Evolutionary conservation across 164 flowering plant species (phyloP), one percentile per base, ranked within the genome.

Genomic region (Pachysandra terminalis): DNA sequence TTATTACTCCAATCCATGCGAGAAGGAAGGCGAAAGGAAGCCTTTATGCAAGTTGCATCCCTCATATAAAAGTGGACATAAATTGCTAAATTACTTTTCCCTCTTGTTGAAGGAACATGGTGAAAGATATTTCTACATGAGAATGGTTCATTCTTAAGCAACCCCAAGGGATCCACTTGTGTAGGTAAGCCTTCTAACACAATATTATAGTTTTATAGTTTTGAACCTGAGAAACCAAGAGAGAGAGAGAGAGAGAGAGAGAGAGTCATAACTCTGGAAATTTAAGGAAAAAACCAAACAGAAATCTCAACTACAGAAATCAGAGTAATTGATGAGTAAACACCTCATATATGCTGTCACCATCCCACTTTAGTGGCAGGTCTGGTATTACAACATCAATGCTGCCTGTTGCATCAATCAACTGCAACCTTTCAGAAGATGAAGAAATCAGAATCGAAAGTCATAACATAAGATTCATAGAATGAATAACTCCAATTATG

Each of bases 371-470:
- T 51, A 84, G 78, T 69, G 87, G 81, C 72, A 92, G 84, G 61
- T 89, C 89, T 37, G 89, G 87, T 65, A 88, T 61, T 13, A 90
- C 74, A 71, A 80, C 85, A 75, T 95, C 94, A 75, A 92, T 78
- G 66, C 83, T 72, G n/a, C 96, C 93, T 66, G 91, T 87, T 48
- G 84, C 87, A 81, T 95, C 99, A 74, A 80, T 73, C 79, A 89
- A 78, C 78, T 92, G 94, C 77, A 92, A 76, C 71, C 85, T 85
- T 78, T 97, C 94, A 74, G 96, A 81, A 68, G 77, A 83, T 55
- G 79, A 73, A 66, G 88, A 87, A 67, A 88, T 66, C 96, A 90
- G 80, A 28, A 73, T 16, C 21, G 54, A 66, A 22, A 67, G 37
- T 7, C 3, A 32, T 32, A 32, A 7, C 37, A 32, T 32, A 3